These are phyloP conservation scores for Penicillium brevicompactum DNA, from an alignment of 2,329 filamentous ascomycete species.

Conservation along the genomic window DNA sequence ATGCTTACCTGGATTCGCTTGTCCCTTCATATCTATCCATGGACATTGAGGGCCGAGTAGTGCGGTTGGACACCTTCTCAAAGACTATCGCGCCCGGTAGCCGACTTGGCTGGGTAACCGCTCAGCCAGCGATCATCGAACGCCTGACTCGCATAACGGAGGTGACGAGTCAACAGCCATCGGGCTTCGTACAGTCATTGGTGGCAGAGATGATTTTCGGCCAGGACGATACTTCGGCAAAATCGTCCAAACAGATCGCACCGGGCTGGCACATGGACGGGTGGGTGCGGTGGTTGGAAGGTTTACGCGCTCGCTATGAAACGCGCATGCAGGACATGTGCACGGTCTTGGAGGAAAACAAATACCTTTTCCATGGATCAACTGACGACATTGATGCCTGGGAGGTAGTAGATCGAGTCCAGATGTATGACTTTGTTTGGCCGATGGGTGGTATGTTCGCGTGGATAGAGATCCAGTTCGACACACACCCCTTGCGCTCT, in stretches of 20 bases:
- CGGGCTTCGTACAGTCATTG: constrained; percentile 85
- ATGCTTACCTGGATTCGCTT: constrained; percentile 78
- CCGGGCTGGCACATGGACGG: constrained; percentile 77
- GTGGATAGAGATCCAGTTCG: constrained; percentile 75
- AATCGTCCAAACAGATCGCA: constrained; percentile 47
- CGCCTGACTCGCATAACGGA: constrained; percentile 75
- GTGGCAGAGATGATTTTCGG: constrained; percentile 67
- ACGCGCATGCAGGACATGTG: constrained; percentile 82
- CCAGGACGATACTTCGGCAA: constrained; percentile 55
- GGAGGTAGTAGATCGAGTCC: constrained; percentile 73
- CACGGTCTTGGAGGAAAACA: constrained; percentile 68
- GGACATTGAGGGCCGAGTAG: constrained; percentile 82
- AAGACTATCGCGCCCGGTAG: constrained; percentile 91
- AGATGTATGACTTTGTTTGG: constrained; percentile 75
- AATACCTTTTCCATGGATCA: constrained; percentile 64
- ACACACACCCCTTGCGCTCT: constrained; percentile 69
- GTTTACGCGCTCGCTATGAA: constrained; percentile 81
- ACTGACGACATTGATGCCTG: constrained; percentile 61
- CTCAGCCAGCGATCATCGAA: constrained; percentile 76
- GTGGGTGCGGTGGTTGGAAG: constrained; percentile 89
- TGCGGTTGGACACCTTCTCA: constrained; percentile 90
- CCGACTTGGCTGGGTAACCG: constrained; percentile 86
- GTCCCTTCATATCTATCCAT: constrained; percentile 79
- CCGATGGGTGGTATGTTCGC: constrained; percentile 91
- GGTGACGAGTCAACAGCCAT: constrained; percentile 77